Evolutionary conservation across 768 basidiomycete genomes (phyloP).

Genomic region (Agrocybe pediades): DNA sequence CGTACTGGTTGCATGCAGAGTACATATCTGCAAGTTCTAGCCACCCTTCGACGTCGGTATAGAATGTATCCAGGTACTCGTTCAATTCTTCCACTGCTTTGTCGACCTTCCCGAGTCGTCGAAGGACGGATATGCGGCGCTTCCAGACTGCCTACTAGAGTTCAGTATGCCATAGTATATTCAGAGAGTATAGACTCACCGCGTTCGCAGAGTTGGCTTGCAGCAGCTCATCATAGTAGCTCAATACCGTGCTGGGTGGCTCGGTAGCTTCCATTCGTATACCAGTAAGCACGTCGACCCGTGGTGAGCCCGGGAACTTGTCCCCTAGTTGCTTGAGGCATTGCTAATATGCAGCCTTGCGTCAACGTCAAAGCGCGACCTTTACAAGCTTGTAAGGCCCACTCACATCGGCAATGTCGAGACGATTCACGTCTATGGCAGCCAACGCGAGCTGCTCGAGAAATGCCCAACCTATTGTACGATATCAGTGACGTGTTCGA

Average conservation of each 20-base stretch:
- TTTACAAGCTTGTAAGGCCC: neutral
- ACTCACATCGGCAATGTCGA: constrained; percentile 77
- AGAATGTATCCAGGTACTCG: constrained; percentile 81
- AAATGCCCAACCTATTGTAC: constrained; percentile 68
- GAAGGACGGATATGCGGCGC: constrained; percentile 74
- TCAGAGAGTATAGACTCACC: constrained; percentile 42
- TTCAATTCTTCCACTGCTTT: constrained; percentile 72
- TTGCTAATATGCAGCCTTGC: constrained; percentile 40
- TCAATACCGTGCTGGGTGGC: constrained; percentile 53
- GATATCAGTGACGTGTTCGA: constrained; percentile 12
- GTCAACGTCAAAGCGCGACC: constrained; percentile 25
- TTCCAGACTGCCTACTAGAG: constrained; percentile 68
- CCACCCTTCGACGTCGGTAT: constrained; percentile 89
- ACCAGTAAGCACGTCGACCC: constrained; percentile 77
- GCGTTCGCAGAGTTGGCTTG: constrained; percentile 67
- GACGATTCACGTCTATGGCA: constrained; percentile 71
- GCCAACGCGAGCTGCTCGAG: constrained; percentile 82
- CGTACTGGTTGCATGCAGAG: constrained; percentile 72
- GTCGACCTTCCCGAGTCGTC: constrained; percentile 62
- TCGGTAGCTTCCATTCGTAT: constrained; percentile 76
- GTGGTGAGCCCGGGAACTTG: constrained; percentile 78
- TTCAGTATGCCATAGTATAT: neutral
- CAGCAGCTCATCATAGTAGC: constrained; percentile 68
- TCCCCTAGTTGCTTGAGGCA: constrained; percentile 61
- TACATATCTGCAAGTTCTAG: constrained; percentile 84